Evolutionary conservation across 306 rosid species (phyloP).

Genomic region (Astragalus membranaceus): DNA sequence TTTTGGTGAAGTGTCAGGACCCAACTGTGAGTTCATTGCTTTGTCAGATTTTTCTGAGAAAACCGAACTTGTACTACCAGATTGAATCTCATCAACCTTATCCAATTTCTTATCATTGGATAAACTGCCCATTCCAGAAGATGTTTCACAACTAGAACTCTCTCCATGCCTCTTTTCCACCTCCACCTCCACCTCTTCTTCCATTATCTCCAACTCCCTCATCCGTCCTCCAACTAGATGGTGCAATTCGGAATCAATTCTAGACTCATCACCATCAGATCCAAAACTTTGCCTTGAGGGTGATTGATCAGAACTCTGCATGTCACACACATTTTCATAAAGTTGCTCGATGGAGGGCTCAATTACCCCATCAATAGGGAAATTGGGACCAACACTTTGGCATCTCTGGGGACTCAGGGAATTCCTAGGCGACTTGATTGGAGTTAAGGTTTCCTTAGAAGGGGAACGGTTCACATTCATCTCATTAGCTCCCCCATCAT

Average conservation of each 20-base stretch:
- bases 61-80: conserved; percentile 41
- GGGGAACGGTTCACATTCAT: conserved; percentile 33
- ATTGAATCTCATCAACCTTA: conserved; percentile 32
- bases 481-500: conserved; percentile 39
- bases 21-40: conserved; percentile 26
- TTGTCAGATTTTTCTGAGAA: conserved; percentile 46
- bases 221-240: conserved; percentile 91
- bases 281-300: conserved; percentile 80
- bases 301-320: conserved; percentile 96
- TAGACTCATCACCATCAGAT: conserved; percentile 92
- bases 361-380: conserved; percentile 38
- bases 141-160: conserved; percentile 43
- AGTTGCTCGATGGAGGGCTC: conserved; percentile 90
- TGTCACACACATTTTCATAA: conserved; percentile 93
- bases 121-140: conserved; percentile 41
- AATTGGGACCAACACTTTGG: conserved; percentile 11
- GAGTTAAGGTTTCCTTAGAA: conserved; percentile 39
- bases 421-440: conserved; percentile 34
- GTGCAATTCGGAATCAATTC: conserved; percentile 83
- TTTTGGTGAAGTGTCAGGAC: conserved; percentile 32
- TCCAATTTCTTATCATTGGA: conserved; percentile 43
- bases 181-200: conserved; percentile 58
- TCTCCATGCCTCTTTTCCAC: conserved; percentile 39
- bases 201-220: conserved; percentile 95
- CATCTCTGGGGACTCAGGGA: conserved; percentile 37